phyloP scores from a whole-genome alignment of 2,329 filamentous ascomycete genomes.

The Botrytis porri region DNA sequence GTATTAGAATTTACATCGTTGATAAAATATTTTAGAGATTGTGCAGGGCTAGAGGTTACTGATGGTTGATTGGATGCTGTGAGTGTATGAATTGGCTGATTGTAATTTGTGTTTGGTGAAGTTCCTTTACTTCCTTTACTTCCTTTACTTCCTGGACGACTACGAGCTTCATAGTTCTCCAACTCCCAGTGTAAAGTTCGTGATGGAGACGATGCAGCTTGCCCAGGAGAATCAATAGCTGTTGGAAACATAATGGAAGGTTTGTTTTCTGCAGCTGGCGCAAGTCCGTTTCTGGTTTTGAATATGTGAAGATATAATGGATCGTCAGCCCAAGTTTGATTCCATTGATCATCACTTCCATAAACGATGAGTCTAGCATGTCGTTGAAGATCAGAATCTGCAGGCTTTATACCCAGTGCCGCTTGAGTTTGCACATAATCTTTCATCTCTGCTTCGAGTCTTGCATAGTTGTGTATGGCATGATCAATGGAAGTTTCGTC shows the following conservation, averaged over 20 bases:
- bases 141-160: not conserved
- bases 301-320: slow-evolving; percentile 53
- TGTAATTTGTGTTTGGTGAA: not conserved
- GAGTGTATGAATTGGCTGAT: slow-evolving; percentile 14
- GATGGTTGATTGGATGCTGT: slow-evolving; percentile 33
- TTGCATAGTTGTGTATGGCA: slow-evolving; percentile 55
- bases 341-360: slow-evolving; percentile 61
- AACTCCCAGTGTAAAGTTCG: slow-evolving; percentile 35
- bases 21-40: slow-evolving; percentile 45
- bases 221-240: not conserved
- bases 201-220: slow-evolving; percentile 22
- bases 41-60: slow-evolving; percentile 32
- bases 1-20: slow-evolving; percentile 61
- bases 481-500: slow-evolving; percentile 57
- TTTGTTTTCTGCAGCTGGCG: slow-evolving; percentile 25
- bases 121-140: not conserved
- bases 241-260: slow-evolving; percentile 23
- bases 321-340: slow-evolving; percentile 60
- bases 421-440: slow-evolving; percentile 50
- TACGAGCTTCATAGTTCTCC: slow-evolving; percentile 25
- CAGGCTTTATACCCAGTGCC: slow-evolving; percentile 47
- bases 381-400: slow-evolving; percentile 53
- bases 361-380: slow-evolving; percentile 61
- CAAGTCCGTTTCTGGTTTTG: slow-evolving; percentile 39
- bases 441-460: slow-evolving; percentile 53